phyloP scores from a whole-genome alignment of 768 basidiomycete species.

The Mycena chlorophos region DNA sequence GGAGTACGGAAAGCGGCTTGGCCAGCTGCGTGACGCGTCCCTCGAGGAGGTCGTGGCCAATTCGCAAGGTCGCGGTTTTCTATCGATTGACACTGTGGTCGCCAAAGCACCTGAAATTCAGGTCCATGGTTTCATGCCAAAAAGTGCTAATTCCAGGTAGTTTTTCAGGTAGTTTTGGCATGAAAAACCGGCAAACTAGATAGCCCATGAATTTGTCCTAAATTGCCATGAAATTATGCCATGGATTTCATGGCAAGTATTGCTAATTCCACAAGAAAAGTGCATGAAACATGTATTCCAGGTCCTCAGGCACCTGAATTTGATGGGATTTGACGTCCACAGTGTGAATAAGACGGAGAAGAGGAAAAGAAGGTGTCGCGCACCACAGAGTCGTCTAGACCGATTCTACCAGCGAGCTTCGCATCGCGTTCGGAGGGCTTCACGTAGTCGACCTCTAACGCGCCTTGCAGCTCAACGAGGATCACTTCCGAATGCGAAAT shows the following conservation, averaged over 20 bases:
- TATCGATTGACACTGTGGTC: constrained; percentile 36
- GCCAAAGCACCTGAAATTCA: too few relatives aligned
- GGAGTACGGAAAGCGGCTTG: constrained; percentile 81
- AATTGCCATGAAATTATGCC: too few relatives aligned
- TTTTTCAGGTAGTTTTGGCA: too few relatives aligned
- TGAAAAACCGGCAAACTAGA: too few relatives aligned
- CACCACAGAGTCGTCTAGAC: constrained; percentile 60
- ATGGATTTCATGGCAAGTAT: too few relatives aligned
- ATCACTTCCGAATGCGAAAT: constrained; percentile 80
- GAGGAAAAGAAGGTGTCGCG: constrained; percentile 24
- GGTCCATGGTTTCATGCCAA: too few relatives aligned
- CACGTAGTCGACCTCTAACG: constrained; percentile 64
- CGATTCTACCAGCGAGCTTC: constrained; percentile 76
- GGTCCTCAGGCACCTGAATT: too few relatives aligned
- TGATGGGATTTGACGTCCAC: too few relatives aligned
- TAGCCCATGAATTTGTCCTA: too few relatives aligned
- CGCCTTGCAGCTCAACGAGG: constrained; percentile 86
- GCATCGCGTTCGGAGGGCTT: constrained; percentile 57
- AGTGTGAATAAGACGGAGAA: neutral
- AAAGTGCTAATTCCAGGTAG: too few relatives aligned
- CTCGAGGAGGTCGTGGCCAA: constrained; percentile 90
- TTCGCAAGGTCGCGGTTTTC: constrained; percentile 76
- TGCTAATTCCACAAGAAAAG: too few relatives aligned
- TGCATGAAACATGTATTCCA: too few relatives aligned
- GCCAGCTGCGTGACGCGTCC: constrained; percentile 73